Percentiles rank a stretch among this genome's conserved stretches.
Conservation (phyloP, 1,284 basidiomycete genomes). For the Singerocomus rubriflavus region DNA sequence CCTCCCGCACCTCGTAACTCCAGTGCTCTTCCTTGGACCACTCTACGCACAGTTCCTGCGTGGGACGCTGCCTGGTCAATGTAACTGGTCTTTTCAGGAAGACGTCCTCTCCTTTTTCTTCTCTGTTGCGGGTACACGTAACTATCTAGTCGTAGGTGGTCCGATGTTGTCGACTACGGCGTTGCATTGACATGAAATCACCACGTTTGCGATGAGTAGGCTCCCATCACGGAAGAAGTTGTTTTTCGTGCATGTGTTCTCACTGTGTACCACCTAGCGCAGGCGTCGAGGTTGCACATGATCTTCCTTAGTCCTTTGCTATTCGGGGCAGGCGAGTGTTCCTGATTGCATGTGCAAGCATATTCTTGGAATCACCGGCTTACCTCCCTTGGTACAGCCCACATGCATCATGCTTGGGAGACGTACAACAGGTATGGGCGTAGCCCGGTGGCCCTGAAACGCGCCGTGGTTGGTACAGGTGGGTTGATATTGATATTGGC, state of each 20-base stretch:
- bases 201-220: constrained; percentile 43
- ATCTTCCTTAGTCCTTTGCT: constrained; percentile 82
- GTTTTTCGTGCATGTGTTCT: constrained; percentile 89
- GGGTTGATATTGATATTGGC: neutral
- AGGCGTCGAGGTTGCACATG: constrained; percentile 54
- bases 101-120: constrained; percentile 43
- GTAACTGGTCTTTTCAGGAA: constrained; percentile 44
- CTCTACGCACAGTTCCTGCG: constrained; percentile 65
- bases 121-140: constrained; percentile 64
- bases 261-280: constrained; percentile 66
- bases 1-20: constrained; percentile 67
- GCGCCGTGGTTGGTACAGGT: constrained; percentile 62
- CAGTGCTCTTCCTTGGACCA: constrained; percentile 82
- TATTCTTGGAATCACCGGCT: constrained; percentile 7
- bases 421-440: constrained; percentile 70
- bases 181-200: constrained; percentile 1
- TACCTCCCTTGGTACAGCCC: constrained; percentile 52
- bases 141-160: constrained; percentile 70
- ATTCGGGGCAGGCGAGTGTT: constrained; percentile 77
- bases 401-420: constrained; percentile 91
- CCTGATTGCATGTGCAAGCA: neutral
- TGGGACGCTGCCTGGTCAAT: constrained; percentile 60
- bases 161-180: neutral
- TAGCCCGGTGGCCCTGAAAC: constrained; percentile 56
- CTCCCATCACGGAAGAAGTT: constrained; percentile 89